phyloP scores from a whole-genome alignment of 2,329 filamentous ascomycete species.

The Orbilia quercus region DNA sequence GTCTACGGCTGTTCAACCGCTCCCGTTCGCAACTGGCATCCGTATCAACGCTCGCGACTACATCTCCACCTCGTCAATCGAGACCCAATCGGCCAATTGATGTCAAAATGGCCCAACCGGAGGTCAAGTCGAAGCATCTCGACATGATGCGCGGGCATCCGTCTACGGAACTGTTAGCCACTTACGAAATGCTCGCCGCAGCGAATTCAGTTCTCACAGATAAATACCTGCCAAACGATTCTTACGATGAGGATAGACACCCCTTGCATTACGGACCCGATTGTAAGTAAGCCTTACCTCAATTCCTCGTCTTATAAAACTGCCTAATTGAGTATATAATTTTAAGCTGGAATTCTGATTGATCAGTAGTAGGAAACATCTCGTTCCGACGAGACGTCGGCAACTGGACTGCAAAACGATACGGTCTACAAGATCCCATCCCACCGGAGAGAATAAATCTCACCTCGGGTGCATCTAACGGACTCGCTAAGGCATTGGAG shows the following conservation, averaged over 20 bases:
- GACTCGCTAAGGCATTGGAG: slow-evolving; percentile 56
- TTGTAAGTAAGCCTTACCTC: slow-evolving; percentile 17
- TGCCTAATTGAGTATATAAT: neutral
- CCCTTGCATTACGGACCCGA: slow-evolving; percentile 59
- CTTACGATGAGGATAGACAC: slow-evolving; percentile 43
- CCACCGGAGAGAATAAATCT: slow-evolving; percentile 56
- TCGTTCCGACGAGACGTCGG: slow-evolving; percentile 57
- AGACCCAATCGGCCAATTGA: neutral
- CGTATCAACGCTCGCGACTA: neutral
- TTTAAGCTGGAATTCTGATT: slow-evolving; percentile 2
- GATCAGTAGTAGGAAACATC: slow-evolving; percentile 55
- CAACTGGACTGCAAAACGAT: slow-evolving; percentile 57
- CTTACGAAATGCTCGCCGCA: slow-evolving; percentile 47
- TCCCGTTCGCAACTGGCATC: too few species aligned
- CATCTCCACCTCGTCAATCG: neutral
- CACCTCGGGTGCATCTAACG: slow-evolving; percentile 59
- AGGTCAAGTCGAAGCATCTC: slow-evolving; percentile 35
- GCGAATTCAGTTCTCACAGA: slow-evolving; percentile 41
- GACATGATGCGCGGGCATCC: slow-evolving; percentile 54
- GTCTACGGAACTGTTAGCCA: slow-evolving; percentile 45
- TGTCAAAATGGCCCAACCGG: slow-evolving; percentile 24
- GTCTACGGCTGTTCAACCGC: too few species aligned
- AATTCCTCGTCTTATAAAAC: neutral
- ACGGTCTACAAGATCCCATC: slow-evolving; percentile 52
- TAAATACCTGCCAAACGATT: slow-evolving; percentile 29